These are phyloP conservation scores for Chaetoscypha palmicola DNA, from an alignment of 2,329 filamentous ascomycete genomes.

Conservation along the genomic window DNA sequence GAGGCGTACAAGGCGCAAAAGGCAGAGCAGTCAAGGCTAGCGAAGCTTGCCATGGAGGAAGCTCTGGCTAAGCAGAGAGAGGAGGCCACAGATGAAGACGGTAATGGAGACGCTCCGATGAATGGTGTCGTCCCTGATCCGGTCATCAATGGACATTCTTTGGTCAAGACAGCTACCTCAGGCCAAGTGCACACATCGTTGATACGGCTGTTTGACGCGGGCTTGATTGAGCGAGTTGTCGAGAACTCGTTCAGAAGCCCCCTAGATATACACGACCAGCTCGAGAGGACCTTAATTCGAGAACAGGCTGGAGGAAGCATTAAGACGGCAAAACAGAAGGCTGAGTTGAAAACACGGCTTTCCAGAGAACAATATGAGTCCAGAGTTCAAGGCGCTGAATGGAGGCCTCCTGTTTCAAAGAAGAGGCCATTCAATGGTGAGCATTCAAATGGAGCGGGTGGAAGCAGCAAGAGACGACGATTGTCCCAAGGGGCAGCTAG, in stretches of 20 bases:
- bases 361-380: slow-evolving; percentile 46
- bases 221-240: slow-evolving; percentile 60
- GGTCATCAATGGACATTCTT: slow-evolving; percentile 19
- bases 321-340: slow-evolving; percentile 59
- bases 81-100: neutral
- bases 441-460: slow-evolving; percentile 22
- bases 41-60: slow-evolving; percentile 1
- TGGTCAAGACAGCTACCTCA: slow-evolving; percentile 13
- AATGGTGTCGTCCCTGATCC: slow-evolving; percentile 25
- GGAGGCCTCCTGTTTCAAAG: slow-evolving; percentile 42
- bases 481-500: slow-evolving; percentile 43
- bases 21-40: slow-evolving; percentile 13
- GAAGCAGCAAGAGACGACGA: slow-evolving; percentile 44
- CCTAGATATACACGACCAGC: slow-evolving; percentile 52
- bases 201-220: slow-evolving; percentile 49
- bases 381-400: slow-evolving; percentile 36
- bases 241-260: slow-evolving; percentile 51
- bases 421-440: slow-evolving; percentile 38
- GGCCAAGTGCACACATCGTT: slow-evolving; percentile 40
- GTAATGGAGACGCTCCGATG: slow-evolving; percentile 1
- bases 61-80: neutral
- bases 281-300: slow-evolving; percentile 56
- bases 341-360: slow-evolving; percentile 52
- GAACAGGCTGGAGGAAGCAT: slow-evolving; percentile 45
- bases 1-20: slow-evolving; percentile 46